Evolutionary conservation across 1,284 basidiomycete species (phyloP).

Genomic region (Mycena citricolor): DNA sequence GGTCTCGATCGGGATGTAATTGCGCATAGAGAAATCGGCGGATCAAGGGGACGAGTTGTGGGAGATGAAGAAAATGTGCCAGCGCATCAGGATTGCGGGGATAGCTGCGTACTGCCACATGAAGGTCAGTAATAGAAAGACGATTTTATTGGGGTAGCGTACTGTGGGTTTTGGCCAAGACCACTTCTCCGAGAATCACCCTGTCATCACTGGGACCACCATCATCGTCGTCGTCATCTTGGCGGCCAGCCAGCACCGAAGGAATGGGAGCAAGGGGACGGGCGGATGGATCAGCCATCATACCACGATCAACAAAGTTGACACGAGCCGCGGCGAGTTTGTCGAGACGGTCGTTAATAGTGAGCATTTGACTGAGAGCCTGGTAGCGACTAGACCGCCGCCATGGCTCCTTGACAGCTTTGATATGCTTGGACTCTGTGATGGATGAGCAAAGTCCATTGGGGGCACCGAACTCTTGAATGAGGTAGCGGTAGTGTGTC

Average conservation of each 20-base stretch:
- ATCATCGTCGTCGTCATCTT: conserved; percentile 1
- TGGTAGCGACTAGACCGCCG: conserved; percentile 8
- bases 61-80: background rate
- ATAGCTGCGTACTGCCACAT: conserved; percentile 4
- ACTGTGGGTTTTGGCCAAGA: no score
- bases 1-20: conserved; percentile 3
- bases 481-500: conserved; percentile 19
- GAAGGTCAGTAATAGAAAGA: no score
- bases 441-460: conserved; percentile 22
- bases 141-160: no score
- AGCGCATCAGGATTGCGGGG: conserved; percentile 2
- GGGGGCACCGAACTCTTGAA: conserved; percentile 21
- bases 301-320: conserved; percentile 2
- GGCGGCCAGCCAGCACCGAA: background rate
- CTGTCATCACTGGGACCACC: background rate
- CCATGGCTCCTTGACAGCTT: conserved; percentile 20
- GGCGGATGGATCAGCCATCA: no score
- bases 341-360: conserved; percentile 4
- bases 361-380: conserved; percentile 16
- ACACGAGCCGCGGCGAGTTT: conserved; percentile 2
- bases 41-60: conserved; percentile 6
- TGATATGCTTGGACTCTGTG: conserved; percentile 19
- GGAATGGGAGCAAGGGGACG: background rate
- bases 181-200: background rate
- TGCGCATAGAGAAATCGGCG: conserved; percentile 11